Percentiles rank a stretch among this genome's conserved stretches.
Evolutionary conservation across 1,284 basidiomycete species (phyloP).

Genomic region (Bjerkandera adusta): DNA sequence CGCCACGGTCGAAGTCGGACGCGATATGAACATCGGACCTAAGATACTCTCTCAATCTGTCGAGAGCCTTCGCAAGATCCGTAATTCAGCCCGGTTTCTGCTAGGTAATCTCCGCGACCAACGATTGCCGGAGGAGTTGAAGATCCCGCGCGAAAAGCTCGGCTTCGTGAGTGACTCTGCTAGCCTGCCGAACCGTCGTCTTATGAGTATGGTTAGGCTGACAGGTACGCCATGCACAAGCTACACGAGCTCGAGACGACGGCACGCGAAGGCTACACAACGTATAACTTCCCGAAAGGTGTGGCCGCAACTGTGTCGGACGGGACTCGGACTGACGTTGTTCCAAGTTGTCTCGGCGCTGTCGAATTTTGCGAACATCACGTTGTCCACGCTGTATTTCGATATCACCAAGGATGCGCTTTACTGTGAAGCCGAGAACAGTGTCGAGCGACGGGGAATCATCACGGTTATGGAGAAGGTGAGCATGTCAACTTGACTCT

Average conservation of each 20-base stretch:
- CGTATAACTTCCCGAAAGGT: constrained; percentile 88
- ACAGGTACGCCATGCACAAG: constrained; percentile 86
- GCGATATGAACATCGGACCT: constrained; percentile 85
- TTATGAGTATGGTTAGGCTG: constrained; percentile 51
- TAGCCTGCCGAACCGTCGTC: neutral
- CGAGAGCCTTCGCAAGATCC: constrained; percentile 82
- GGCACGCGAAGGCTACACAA: constrained; percentile 68
- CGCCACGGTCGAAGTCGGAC: constrained; percentile 88
- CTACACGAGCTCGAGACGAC: constrained; percentile 69
- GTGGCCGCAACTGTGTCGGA: too few species aligned
- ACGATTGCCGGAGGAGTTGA: constrained; percentile 28
- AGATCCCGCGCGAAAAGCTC: constrained; percentile 47
- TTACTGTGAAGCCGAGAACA: constrained; percentile 67
- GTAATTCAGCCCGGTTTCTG: constrained; percentile 89
- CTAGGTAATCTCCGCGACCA: constrained; percentile 72
- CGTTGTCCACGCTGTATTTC: constrained; percentile 84
- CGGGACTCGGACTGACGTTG: neutral
- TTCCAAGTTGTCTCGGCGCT: constrained; percentile 55
- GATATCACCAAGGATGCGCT: constrained; percentile 91
- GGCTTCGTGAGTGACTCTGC: constrained; percentile 55
- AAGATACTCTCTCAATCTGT: constrained; percentile 76
- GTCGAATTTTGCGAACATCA: constrained; percentile 67
- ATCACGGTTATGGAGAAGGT: constrained; percentile 78
- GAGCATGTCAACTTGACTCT: constrained; percentile 20
- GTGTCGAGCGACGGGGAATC: constrained; percentile 58